Base-by-base conservation (phyloP, 1,284 basidiomycete genomes). In the Trametes polyzona region DNA sequence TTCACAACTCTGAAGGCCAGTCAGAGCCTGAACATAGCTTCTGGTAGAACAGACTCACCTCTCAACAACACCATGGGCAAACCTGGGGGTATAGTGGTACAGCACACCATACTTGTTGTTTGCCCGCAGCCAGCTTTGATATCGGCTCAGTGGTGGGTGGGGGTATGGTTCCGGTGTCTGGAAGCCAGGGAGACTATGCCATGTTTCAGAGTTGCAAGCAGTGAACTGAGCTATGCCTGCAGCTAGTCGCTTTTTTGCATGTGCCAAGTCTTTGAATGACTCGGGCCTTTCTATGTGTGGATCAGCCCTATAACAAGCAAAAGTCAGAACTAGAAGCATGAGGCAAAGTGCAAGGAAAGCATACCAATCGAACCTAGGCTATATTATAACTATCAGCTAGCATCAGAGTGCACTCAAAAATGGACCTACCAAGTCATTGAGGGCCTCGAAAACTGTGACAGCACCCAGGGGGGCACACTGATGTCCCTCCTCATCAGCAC, bases 361-460 rank as follows among this genome's bases (percentile, higher is more conserved):
- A 53, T 57, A 85, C 87, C 86, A 89, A 47, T 89, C 84, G 70
- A 86, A 89, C 0, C 68, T 72, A 32, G 82, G 82, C 86, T 88
- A 54, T 4, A 51, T 17, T 4, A 46, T 12, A 12, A 46, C 40
- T 40, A 24, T 24, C 26, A 44, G 17, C 24, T 17, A 61, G n/a
- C 8, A 52, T 29, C n/a, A n/a, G 41, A 24, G 17, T 21, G 48
- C 12, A 17, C 37, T 29, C 47, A 52, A 24, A 40, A 8, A 21
- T 23, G 11, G 43, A 74, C 84, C 52, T 69, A 86, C 87, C 73
- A 91, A 65, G 64, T 90, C 88, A 24, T 76, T 72, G 52, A 87
- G 83, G n/a, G 87, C 84, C 64, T 86, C 83, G 40, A 80, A 67
- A 2, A 90, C 77, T 0, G 83, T 85, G 2, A 87, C 76, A 10